These are phyloP conservation scores for Clonostachys rosea DNA, from an alignment of 2,329 filamentous ascomycete genomes.

Conservation along the genomic window DNA sequence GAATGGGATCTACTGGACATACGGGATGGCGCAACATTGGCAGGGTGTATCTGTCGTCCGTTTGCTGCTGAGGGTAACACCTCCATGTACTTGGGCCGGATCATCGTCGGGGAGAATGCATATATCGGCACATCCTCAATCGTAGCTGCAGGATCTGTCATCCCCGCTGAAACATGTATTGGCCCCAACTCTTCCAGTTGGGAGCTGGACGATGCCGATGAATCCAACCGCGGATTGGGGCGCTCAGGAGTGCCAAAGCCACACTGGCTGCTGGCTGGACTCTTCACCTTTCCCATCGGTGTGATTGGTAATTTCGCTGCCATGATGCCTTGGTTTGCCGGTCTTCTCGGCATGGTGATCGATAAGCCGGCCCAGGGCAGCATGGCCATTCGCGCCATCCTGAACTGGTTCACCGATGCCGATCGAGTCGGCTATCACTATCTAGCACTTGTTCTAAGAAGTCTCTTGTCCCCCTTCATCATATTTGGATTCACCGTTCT, in stretches of 20 bases:
- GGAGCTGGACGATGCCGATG: slow-evolving; percentile 41
- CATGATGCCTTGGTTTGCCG: slow-evolving; percentile 37
- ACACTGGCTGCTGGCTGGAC: slow-evolving; percentile 35
- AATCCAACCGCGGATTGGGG: slow-evolving; percentile 39
- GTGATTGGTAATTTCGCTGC: slow-evolving; percentile 32
- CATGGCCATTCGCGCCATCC: slow-evolving; percentile 31
- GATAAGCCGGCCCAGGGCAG: slow-evolving; percentile 20
- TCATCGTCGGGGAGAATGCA: slow-evolving; percentile 40
- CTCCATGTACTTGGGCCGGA: slow-evolving; percentile 49
- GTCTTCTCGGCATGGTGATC: slow-evolving; percentile 38
- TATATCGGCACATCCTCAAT: slow-evolving; percentile 42
- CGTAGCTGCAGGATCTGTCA: slow-evolving; percentile 40
- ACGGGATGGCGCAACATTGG: slow-evolving; percentile 39
- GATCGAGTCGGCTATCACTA: slow-evolving; percentile 45
- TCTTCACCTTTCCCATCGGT: slow-evolving; percentile 36
- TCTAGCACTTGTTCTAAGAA: slow-evolving; percentile 34
- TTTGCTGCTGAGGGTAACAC: slow-evolving; percentile 54
- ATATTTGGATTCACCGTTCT: slow-evolving; percentile 34
- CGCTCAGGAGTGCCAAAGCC: slow-evolving; percentile 27
- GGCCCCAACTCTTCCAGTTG: slow-evolving; percentile 54
- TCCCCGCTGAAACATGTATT: slow-evolving; percentile 45
- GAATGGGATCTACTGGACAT: slow-evolving; percentile 55
- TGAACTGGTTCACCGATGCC: slow-evolving; percentile 43
- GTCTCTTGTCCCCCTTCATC: slow-evolving; percentile 34
- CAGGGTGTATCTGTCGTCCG: slow-evolving; percentile 41